These are phyloP conservation scores for Telfairia occidentalis DNA, from an alignment of 331 rosid genomes.

Conservation along the genomic window DNA sequence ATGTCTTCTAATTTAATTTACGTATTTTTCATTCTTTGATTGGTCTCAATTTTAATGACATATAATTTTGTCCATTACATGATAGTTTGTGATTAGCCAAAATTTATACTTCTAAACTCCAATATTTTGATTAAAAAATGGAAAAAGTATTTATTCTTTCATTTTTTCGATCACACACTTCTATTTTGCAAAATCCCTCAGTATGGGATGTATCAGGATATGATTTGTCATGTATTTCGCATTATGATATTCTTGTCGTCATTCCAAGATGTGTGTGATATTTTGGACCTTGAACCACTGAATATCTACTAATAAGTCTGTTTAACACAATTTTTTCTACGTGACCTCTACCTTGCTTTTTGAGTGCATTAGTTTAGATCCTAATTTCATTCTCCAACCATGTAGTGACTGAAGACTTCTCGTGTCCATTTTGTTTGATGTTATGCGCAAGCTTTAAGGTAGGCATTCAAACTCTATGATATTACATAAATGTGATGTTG, in stretches of 20 bases:
- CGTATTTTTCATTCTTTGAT: too few species aligned
- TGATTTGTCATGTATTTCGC: neutral
- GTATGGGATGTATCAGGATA: neutral
- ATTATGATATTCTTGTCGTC: neutral
- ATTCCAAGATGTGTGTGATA: neutral
- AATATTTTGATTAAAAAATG: neutral
- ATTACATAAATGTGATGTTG: neutral
- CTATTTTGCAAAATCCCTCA: neutral
- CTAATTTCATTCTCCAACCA: constrained; percentile 15
- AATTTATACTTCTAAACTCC: too few species aligned
- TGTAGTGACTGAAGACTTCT: constrained; percentile 84
- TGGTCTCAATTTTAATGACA: too few species aligned
- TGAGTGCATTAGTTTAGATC: constrained; percentile 9
- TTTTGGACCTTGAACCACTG: neutral
- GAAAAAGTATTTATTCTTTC: neutral
- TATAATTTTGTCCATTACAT: too few species aligned
- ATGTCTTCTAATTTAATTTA: too few species aligned
- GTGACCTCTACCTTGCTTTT: neutral
- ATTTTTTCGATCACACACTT: neutral
- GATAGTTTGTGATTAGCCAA: too few species aligned
- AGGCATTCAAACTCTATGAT: constrained; percentile 5
- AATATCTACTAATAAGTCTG: neutral
- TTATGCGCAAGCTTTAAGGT: constrained; percentile 91
- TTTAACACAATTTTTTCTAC: neutral
- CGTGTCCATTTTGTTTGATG: constrained; percentile 97